Evolutionary conservation across 208 protist species (phyloP).

Genomic region (Wallacemonas rigidus): DNA sequence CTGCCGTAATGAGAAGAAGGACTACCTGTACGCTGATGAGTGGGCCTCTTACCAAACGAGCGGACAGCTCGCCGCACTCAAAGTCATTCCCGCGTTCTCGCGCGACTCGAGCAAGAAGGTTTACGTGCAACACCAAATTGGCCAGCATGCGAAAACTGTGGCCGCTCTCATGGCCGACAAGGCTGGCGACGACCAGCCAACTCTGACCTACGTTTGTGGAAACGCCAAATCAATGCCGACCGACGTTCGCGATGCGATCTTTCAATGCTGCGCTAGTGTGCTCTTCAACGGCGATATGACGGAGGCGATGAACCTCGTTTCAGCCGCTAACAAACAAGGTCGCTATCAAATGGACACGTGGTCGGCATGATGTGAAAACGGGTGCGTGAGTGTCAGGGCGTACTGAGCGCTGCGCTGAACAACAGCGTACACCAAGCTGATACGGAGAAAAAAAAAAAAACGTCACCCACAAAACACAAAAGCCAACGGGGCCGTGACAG

Average conservation of each 20-base stretch:
- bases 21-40: slow-evolving; percentile 78
- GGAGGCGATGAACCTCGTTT: slow-evolving; percentile 37
- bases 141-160: slow-evolving; percentile 58
- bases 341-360: slow-evolving; percentile 85
- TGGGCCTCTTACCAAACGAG: slow-evolving; percentile 39
- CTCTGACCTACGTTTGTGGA: slow-evolving; percentile 77
- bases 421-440: too few species aligned
- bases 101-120: slow-evolving; percentile 74
- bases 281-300: slow-evolving; percentile 49
- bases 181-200: slow-evolving; percentile 17
- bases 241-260: slow-evolving; percentile 56
- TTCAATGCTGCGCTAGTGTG: slow-evolving; percentile 55
- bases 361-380: slow-evolving; percentile 57
- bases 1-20: slow-evolving; percentile 63
- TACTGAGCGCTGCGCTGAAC: too few species aligned
- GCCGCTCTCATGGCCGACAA: slow-evolving; percentile 44
- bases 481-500: too few species aligned
- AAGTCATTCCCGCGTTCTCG: slow-evolving; percentile 83
- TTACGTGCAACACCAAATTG: slow-evolving; percentile 89
- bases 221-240: slow-evolving; percentile 90
- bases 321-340: slow-evolving; percentile 40
- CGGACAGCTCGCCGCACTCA: slow-evolving; percentile 40
- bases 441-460: too few species aligned
- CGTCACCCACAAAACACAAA: too few species aligned
- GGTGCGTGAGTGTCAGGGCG: neutral